A percentile compares a stretch with the other conserved stretches of the same genome.
Conservation (phyloP, 768 basidiomycete genomes). For the Calocera viscosa region DNA sequence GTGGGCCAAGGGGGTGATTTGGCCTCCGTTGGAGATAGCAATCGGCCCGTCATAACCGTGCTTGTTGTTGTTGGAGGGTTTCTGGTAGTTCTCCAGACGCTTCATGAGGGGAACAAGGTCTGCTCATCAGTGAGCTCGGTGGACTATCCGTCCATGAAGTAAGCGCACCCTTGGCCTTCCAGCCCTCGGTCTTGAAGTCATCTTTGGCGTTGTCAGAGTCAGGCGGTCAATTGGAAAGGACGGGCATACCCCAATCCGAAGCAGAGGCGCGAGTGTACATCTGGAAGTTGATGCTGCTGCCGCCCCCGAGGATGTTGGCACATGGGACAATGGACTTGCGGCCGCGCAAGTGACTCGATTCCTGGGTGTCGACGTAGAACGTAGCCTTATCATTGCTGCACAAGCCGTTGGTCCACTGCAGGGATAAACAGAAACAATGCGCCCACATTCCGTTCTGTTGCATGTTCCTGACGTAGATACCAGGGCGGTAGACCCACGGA, state of each 20-base stretch:
- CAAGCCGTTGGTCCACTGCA: neutral
- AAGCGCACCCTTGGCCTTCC: constrained; percentile 46
- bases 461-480: constrained; percentile 62
- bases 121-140: constrained; percentile 22
- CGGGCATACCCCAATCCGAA: constrained; percentile 50
- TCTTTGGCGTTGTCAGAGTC: constrained; percentile 30
- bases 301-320: constrained; percentile 23
- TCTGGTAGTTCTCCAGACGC: constrained; percentile 67
- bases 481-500: constrained; percentile 62
- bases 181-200: constrained; percentile 60
- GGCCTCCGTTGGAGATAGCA: constrained; percentile 57
- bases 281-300: constrained; percentile 59
- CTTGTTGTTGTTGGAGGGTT: constrained; percentile 50
- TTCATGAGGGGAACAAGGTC: constrained; percentile 64
- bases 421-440: neutral
- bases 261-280: constrained; percentile 64
- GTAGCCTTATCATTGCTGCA: constrained; percentile 58
- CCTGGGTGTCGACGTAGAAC: constrained; percentile 52
- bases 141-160: neutral
- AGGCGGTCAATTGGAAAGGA: neutral
- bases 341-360: constrained; percentile 47
- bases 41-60: constrained; percentile 67
- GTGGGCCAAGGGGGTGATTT: constrained; percentile 49
- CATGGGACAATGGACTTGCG: constrained; percentile 56
- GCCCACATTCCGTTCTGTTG: constrained; percentile 52